Evolutionary conservation across 768 basidiomycete species (phyloP), one percentile per base, ranked within the genome.

Genomic region (Panaeolus cyanescens): DNA sequence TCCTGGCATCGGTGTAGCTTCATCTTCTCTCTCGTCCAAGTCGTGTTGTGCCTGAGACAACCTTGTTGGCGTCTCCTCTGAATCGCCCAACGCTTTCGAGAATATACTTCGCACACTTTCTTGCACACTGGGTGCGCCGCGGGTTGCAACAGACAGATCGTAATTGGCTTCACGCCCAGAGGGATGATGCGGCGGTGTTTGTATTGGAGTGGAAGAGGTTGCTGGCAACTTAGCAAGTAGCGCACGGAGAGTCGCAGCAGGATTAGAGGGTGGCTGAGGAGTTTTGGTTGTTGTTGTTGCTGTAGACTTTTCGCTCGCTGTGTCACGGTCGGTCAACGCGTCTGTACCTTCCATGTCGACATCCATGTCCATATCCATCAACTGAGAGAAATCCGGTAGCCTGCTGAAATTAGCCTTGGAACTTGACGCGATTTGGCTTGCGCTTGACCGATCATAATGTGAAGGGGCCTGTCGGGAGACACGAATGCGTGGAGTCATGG

Each of bases 91-190:
- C 2, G 86, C 88, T 59, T 80, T 81, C n/a, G 84, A 83, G 68
- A 92, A 90, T 31, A 92, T 77, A 60, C 85, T 81, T 68, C 80
- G 88, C 50, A 92, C 68, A 69, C 80, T 87, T 64, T 85, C 83
- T 53, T 82, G 83, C 17, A 82, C 66, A 59, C 83, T 87, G 30
- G 81, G 80, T 8, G 75, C 72, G 33, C 70, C 71, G 55, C 72
- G 66, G 2, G 68, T 75, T 32, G 73, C 72, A 31, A 79, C 76
- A 10, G 79, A 81, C 17, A 77, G 75, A 56, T 88, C 86, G 62
- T 84, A 86, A 68, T 88, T 86, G 19, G 85, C 86, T 40, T 87
- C 86, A 9, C 79, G 70, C 56, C 84, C 83, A 50, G 83, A 82
- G 5, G 74, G 71, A 25, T 78, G 72, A 28, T 74, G 68, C 3